These are phyloP conservation scores for Hibiscus mutabilis DNA, from an alignment of 345 rosid genomes.

Conservation along the genomic window DNA sequence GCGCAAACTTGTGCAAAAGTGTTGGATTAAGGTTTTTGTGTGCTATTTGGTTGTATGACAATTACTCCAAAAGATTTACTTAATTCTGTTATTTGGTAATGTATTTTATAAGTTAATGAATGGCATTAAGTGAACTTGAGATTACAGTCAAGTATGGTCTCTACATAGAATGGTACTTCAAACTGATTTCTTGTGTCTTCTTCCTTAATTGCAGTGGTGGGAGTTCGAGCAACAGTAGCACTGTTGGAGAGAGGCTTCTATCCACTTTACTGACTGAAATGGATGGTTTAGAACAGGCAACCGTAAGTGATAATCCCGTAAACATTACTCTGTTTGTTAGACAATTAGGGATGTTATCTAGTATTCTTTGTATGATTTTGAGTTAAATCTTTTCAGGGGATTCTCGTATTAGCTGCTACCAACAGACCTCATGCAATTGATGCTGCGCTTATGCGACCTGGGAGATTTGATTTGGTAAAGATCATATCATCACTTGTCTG, in stretches of 20 bases:
- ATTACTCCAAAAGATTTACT: not conserved
- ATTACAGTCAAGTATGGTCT: not conserved
- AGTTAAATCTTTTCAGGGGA: conserved; percentile 42
- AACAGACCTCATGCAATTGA: conserved; percentile 88
- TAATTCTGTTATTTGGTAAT: not conserved
- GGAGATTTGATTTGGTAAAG: conserved; percentile 82
- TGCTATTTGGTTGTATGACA: not conserved
- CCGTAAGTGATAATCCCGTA: conserved; percentile 25
- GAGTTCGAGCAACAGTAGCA: conserved; percentile 48
- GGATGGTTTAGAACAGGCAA: conserved; percentile 93
- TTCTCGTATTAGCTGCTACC: conserved; percentile 88
- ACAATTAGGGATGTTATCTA: not conserved
- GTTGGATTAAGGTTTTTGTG: not conserved
- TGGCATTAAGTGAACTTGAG: not conserved
- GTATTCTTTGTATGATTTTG: not conserved
- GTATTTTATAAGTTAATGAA: not conserved
- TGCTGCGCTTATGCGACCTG: conserved; percentile 95
- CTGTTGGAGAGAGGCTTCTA: conserved; percentile 90
- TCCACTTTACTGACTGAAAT: conserved; percentile 90
- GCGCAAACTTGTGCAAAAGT: not conserved
- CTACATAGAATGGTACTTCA: not conserved
- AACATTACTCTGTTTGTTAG: not conserved
- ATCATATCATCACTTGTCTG: not conserved
- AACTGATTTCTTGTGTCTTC: not conserved
- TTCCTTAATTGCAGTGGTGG: conserved; percentile 47